Percentiles rank a stretch among this genome's conserved stretches.
Conservation (phyloP, 1,139 yeast genomes). For the Sugiyamaella grinbergsii region DNA sequence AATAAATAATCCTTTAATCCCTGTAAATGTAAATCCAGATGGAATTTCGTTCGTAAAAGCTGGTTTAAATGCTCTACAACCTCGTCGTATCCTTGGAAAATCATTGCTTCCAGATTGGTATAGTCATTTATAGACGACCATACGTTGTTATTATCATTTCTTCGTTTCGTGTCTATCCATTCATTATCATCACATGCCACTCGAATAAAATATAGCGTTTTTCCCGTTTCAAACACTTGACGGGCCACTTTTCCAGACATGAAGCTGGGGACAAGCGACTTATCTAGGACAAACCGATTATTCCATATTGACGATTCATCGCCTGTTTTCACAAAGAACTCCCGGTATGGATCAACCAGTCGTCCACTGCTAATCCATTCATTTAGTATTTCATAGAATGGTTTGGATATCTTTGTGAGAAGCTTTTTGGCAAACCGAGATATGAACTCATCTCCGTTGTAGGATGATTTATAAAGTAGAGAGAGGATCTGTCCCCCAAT, state of each 20-base stretch:
- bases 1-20: slow-evolving; percentile 69
- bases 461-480: slow-evolving; percentile 52
- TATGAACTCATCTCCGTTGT: slow-evolving; percentile 65
- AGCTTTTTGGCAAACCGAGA: slow-evolving; percentile 49
- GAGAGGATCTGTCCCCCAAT: slow-evolving; percentile 62
- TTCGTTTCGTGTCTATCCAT: slow-evolving; percentile 53
- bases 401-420: slow-evolving; percentile 54
- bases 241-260: slow-evolving; percentile 52
- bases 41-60: slow-evolving; percentile 54
- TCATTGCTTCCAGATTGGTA: slow-evolving; percentile 48
- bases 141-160: slow-evolving; percentile 15
- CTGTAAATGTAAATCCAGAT: slow-evolving; percentile 56
- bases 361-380: slow-evolving; percentile 76
- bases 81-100: slow-evolving; percentile 58
- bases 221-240: slow-evolving; percentile 74
- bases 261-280: slow-evolving; percentile 60
- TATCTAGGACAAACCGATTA: slow-evolving; percentile 39
- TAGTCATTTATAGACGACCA: slow-evolving; percentile 29
- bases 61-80: slow-evolving; percentile 56
- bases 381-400: slow-evolving; percentile 63
- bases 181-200: slow-evolving; percentile 62
- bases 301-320: slow-evolving; percentile 37
- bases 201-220: slow-evolving; percentile 68
- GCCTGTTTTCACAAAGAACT: slow-evolving; percentile 59
- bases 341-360: slow-evolving; percentile 56